Evolutionary conservation across 305 asterid genomes (phyloP).

Genomic region (Fraxinus sp.): DNA sequence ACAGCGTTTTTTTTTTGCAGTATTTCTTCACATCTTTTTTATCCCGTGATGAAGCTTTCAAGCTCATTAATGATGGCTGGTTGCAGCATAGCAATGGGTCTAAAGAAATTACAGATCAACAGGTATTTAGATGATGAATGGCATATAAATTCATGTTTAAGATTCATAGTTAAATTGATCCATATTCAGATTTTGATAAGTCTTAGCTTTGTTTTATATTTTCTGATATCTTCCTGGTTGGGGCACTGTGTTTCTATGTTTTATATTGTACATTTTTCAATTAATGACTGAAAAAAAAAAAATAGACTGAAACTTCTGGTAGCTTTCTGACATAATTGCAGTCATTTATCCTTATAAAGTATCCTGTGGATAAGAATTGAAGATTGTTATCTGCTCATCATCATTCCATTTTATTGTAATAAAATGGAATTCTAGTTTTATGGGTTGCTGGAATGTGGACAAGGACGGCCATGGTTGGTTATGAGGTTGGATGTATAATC

Average conservation of each 20-base stretch:
- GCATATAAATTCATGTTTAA: conserved; percentile 16
- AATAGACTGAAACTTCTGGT: neutral
- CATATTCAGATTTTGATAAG: conserved; percentile 19
- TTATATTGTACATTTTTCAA: neutral
- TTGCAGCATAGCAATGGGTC: conserved; percentile 45
- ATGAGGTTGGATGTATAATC: neutral
- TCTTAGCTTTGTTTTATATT: neutral
- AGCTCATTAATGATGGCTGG: conserved; percentile 93
- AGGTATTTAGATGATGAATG: conserved; percentile 40
- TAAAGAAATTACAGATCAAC: conserved; percentile 53
- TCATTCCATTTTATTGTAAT: neutral
- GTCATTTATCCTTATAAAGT: neutral
- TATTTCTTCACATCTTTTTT: conserved; percentile 90
- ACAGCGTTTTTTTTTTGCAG: conserved; percentile 47
- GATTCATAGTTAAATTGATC: conserved; percentile 8
- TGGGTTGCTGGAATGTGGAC: neutral
- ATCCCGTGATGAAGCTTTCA: conserved; percentile 97
- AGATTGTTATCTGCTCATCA: neutral
- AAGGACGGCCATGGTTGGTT: neutral
- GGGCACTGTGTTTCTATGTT: conserved; percentile 16
- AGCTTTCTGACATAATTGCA: neutral
- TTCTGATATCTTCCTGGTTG: conserved; percentile 7
- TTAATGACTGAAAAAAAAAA: neutral
- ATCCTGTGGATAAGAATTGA: conserved; percentile 12
- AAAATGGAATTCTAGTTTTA: neutral